Conservation (phyloP, 2,329 filamentous ascomycete species). For the Sarocladiaceae sp. region DNA sequence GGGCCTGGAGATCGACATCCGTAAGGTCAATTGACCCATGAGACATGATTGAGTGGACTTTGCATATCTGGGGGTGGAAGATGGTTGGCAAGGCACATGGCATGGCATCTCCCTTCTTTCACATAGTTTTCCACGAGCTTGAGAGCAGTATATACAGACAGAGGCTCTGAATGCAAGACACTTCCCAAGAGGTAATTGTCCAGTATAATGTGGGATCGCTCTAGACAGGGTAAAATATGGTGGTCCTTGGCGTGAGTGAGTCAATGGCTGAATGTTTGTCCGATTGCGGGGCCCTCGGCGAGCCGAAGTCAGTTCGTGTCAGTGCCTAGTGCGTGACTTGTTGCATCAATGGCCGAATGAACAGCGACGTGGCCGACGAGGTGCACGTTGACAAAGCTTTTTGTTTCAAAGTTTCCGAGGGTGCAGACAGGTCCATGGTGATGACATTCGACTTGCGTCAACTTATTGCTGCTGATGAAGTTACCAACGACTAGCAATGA, state of each 20-base stretch:
- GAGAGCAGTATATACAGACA: slow-evolving; percentile 7
- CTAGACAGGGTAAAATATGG: too few species aligned
- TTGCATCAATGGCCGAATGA: too few species aligned
- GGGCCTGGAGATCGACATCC: not conserved
- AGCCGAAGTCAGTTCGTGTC: not conserved
- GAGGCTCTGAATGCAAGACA: too few species aligned
- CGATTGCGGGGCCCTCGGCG: not conserved
- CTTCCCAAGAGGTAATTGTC: too few species aligned
- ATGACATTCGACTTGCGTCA: too few species aligned
- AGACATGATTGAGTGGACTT: not conserved
- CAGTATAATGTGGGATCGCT: too few species aligned
- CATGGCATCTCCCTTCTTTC: slow-evolving; percentile 9
- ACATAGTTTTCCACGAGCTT: slow-evolving; percentile 8
- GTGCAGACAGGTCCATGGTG: too few species aligned
- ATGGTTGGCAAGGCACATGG: not conserved
- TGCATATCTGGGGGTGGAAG: slow-evolving; percentile 1
- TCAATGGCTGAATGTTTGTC: not conserved
- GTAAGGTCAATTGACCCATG: not conserved
- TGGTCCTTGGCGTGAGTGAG: not conserved
- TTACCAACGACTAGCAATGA: too few species aligned
- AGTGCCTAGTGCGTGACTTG: not conserved
- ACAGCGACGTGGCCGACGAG: too few species aligned
- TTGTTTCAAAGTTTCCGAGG: too few species aligned
- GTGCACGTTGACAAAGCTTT: too few species aligned
- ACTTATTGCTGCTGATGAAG: too few species aligned